These are phyloP conservation scores for Bothriochloa decipiens DNA, from an alignment of 176 grass and related monocot species.

Conservation along the genomic window DNA sequence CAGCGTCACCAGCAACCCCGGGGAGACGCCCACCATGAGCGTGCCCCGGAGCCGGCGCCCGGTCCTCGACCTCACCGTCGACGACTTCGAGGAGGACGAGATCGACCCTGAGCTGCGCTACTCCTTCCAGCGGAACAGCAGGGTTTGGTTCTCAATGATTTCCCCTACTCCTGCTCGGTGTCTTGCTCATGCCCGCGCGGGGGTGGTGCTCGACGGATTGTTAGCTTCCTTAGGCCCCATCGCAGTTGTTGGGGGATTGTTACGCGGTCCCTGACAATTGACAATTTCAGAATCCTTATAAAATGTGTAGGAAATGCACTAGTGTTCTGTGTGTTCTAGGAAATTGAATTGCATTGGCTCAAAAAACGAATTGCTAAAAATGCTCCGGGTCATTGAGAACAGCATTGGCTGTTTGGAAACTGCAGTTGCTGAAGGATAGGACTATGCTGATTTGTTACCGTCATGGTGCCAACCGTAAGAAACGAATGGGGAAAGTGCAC, in stretches of 20 bases:
- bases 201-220: not conserved
- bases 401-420: not conserved
- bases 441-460: not conserved
- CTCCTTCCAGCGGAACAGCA: conserved; percentile 67
- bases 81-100: conserved; percentile 71
- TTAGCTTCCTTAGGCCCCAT: not conserved
- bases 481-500: not conserved
- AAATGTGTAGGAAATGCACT: not conserved
- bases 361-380: not conserved
- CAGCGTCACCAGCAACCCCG: conserved; percentile 67
- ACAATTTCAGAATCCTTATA: conserved; percentile 1
- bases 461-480: not conserved
- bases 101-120: conserved; percentile 79
- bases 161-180: not conserved
- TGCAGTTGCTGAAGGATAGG: not conserved
- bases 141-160: not conserved
- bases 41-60: conserved; percentile 52
- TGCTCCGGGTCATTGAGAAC: not conserved
- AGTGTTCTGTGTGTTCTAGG: not conserved
- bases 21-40: conserved; percentile 77
- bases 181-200: not conserved
- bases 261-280: not conserved
- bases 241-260: not conserved
- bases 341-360: not conserved
- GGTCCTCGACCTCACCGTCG: conserved; percentile 42